Percentiles rank a stretch among this genome's conserved stretches.
Evolutionary conservation across 768 basidiomycete genomes (phyloP).

Genomic region (Psilocybe cyanescens): DNA sequence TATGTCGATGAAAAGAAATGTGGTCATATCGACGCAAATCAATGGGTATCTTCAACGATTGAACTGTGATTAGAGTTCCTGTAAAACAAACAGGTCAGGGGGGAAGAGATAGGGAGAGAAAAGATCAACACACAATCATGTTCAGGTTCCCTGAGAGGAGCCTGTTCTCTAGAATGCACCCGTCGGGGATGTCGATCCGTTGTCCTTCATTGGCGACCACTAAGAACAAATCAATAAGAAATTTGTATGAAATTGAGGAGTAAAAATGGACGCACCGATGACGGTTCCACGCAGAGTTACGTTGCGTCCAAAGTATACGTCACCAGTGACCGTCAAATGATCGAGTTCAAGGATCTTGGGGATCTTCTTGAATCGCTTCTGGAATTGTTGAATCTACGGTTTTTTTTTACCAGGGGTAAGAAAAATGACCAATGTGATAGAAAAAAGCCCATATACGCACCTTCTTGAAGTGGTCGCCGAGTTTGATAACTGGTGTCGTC

Average conservation of each 20-base stretch:
- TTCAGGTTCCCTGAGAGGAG: slow-evolving; percentile 84
- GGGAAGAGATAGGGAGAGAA: background rate
- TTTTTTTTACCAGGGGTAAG: background rate
- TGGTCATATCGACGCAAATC: background rate
- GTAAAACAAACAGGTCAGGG: background rate
- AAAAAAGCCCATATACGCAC: slow-evolving; percentile 36
- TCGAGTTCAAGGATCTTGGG: slow-evolving; percentile 90
- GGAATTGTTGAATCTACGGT: slow-evolving; percentile 78
- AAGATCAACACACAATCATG: slow-evolving; percentile 60
- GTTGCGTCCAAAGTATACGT: slow-evolving; percentile 88
- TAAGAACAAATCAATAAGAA: slow-evolving; percentile 17
- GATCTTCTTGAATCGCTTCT: slow-evolving; percentile 95
- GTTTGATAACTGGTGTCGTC: slow-evolving; percentile 93
- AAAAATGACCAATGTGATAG: background rate
- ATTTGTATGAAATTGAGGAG: background rate
- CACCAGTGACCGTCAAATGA: slow-evolving; percentile 92
- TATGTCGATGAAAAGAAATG: background rate
- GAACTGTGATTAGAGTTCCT: slow-evolving; percentile 20
- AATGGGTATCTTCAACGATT: background rate
- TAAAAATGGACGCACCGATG: slow-evolving; percentile 51
- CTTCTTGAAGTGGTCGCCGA: slow-evolving; percentile 97
- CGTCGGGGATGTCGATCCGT: slow-evolving; percentile 84
- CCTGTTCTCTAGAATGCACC: slow-evolving; percentile 77
- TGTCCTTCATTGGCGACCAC: slow-evolving; percentile 84
- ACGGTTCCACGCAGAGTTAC: slow-evolving; percentile 89